Percentiles rank a stretch among this genome's conserved stretches.
Conservation (phyloP, 1,284 basidiomycete species). For the Trichosporon sp. region DNA sequence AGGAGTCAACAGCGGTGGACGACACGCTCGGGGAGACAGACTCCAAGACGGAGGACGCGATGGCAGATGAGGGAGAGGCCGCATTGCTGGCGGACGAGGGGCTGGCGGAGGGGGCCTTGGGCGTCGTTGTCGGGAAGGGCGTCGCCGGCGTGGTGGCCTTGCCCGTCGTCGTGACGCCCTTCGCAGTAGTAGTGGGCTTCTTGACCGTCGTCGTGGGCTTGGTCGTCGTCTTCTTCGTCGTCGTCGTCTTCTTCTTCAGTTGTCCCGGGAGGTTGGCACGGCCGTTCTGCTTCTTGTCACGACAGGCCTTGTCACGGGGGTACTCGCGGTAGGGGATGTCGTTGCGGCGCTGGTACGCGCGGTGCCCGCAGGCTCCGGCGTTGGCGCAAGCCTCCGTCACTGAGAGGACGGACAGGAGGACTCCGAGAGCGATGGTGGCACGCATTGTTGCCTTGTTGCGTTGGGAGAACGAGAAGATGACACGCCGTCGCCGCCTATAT, state of each 20-base stretch:
- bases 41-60: background rate
- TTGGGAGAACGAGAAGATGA: background rate
- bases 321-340: constrained; percentile 18
- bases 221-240: background rate
- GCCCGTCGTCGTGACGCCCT: background rate
- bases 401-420: background rate
- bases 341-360: constrained; percentile 14
- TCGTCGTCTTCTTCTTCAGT: background rate
- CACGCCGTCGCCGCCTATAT: constrained; percentile 8
- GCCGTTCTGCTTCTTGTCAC: background rate
- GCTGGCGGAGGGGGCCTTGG: background rate
- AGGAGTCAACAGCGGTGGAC: background rate
- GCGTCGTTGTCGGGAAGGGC: background rate
- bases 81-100: background rate
- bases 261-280: background rate
- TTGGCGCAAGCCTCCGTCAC: constrained; percentile 12
- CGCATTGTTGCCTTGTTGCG: background rate
- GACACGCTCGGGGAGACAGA: background rate
- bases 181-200: background rate
- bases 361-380: background rate
- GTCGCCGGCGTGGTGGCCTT: background rate
- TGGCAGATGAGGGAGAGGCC: background rate
- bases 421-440: background rate
- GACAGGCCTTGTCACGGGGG: background rate
- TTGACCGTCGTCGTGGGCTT: background rate